A percentile compares a stretch with the other conserved stretches of the same genome.
Conservation (phyloP, 2,329 filamentous ascomycete species). For the Apiospora marii region DNA sequence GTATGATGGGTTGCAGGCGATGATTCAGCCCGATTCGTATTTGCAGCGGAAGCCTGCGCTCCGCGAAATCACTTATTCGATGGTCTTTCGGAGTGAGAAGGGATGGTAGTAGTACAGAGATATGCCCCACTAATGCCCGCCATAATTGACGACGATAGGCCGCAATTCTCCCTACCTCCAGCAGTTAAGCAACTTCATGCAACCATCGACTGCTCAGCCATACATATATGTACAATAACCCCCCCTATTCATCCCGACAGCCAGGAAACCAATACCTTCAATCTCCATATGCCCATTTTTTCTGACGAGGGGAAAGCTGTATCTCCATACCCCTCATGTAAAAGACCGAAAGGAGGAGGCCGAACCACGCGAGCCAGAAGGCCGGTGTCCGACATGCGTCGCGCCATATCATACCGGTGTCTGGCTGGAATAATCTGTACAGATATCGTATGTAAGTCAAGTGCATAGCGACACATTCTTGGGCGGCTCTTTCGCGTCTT, state of each 20-base stretch:
- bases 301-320: neutral
- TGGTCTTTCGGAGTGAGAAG: neutral
- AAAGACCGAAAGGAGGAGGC: neutral
- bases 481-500: neutral
- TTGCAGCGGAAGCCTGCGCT: neutral
- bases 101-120: constrained; percentile 23
- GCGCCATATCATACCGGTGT: neutral
- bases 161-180: neutral
- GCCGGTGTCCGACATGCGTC: neutral
- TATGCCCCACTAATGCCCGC: constrained; percentile 1
- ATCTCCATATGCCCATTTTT: no score
- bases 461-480: neutral
- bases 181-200: neutral
- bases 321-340: constrained; percentile 1
- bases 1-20: neutral
- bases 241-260: no score
- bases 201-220: no score
- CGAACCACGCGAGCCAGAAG: neutral
- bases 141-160: constrained; percentile 14
- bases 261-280: neutral
- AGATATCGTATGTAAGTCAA: neutral
- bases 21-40: neutral
- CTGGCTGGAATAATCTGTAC: neutral
- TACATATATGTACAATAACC: neutral
- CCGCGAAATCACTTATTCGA: neutral